Conservation (phyloP, 2,329 filamentous ascomycete genomes). For the Penicillium sumatraense region DNA sequence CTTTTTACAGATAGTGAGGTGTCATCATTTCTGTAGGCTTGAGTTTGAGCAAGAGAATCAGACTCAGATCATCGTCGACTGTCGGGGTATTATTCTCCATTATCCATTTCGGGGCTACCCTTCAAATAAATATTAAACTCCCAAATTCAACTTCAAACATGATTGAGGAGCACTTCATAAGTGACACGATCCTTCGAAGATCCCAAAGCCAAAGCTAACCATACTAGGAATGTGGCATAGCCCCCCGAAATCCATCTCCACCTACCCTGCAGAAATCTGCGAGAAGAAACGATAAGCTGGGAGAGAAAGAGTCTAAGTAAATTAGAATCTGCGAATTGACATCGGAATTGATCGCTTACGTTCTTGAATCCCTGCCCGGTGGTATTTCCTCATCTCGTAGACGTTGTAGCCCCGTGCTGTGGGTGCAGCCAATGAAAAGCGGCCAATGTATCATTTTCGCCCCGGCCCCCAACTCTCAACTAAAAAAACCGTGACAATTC, state of each 20-base stretch:
- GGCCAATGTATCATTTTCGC: neutral
- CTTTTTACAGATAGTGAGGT: too few relatives aligned
- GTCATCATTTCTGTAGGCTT: too few relatives aligned
- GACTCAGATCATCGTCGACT: too few relatives aligned
- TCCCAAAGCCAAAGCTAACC: neutral
- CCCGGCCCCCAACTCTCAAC: neutral
- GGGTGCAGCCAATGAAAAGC: neutral
- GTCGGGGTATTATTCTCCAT: too few relatives aligned
- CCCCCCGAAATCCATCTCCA: neutral
- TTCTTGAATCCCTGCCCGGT: neutral
- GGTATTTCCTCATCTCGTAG: neutral
- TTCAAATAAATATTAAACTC: too few relatives aligned
- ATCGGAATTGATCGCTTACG: neutral
- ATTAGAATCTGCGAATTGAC: too few relatives aligned
- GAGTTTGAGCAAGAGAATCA: too few relatives aligned
- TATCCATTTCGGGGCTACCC: too few relatives aligned
- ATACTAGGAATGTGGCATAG: neutral
- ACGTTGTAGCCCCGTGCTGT: neutral
- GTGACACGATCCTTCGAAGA: neutral
- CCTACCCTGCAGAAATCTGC: neutral
- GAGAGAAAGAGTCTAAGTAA: neutral
- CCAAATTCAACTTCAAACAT: too few relatives aligned
- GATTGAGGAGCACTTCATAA: too few relatives aligned
- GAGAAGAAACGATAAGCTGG: neutral
- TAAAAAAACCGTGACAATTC: neutral